Percentiles rank a stretch among this genome's conserved stretches.
Conservation (phyloP, 768 basidiomycete genomes). For the Neoboletus magnificus region DNA sequence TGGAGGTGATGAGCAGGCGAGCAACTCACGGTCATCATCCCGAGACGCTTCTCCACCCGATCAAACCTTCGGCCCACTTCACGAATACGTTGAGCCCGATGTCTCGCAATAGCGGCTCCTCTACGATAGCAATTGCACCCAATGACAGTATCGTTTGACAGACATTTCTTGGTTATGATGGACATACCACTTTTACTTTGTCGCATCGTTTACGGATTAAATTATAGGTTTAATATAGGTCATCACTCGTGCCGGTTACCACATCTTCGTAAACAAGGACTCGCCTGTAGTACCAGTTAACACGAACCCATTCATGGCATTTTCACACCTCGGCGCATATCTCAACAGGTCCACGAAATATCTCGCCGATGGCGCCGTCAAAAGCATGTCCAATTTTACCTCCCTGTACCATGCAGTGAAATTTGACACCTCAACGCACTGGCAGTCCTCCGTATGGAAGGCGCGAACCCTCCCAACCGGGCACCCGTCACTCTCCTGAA, state of each 20-base stretch:
- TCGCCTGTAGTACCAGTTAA: neutral
- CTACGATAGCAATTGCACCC: neutral
- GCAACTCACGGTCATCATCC: neutral
- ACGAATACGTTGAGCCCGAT: neutral
- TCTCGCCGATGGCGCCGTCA: constrained; percentile 39
- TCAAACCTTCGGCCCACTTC: constrained; percentile 2
- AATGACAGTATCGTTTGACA: constrained; percentile 8
- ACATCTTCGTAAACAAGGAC: neutral
- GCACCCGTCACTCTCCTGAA: constrained; percentile 62
- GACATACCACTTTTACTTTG: neutral
- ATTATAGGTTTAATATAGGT: neutral
- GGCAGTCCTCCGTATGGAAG: constrained; percentile 72
- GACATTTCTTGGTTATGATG: neutral
- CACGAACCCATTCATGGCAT: constrained; percentile 17
- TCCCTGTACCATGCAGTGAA: neutral
- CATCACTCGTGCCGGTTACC: neutral
- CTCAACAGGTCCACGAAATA: constrained; percentile 39
- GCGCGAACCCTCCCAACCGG: constrained; percentile 60
- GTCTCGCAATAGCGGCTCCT: neutral
- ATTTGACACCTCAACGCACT: constrained; percentile 12
- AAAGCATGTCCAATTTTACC: constrained; percentile 34
- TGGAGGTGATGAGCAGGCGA: neutral
- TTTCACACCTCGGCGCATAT: constrained; percentile 29
- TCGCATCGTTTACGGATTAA: neutral
- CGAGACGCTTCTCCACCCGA: neutral